Percentiles rank a stretch among this genome's conserved stretches.
These are phyloP conservation scores for Monilinia fructigena DNA, from an alignment of 2,329 filamentous ascomycete species.

Conservation along the genomic window DNA sequence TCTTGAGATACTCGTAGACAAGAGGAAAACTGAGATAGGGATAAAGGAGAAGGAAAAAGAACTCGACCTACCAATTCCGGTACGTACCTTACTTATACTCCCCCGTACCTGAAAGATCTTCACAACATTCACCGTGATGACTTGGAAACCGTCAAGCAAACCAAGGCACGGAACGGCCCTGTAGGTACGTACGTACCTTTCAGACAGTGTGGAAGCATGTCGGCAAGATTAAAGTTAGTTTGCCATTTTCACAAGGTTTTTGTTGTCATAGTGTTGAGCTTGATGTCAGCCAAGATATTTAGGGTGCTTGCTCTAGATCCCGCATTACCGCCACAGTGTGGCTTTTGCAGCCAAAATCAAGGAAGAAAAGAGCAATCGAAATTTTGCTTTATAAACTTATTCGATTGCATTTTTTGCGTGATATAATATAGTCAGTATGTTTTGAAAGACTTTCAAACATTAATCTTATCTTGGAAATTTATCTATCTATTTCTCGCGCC, in stretches of 20 bases:
- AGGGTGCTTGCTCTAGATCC: background rate
- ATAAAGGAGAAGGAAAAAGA: background rate
- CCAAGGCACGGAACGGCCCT: slow-evolving; percentile 16
- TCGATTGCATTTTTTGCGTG: background rate
- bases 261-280: background rate
- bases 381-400: background rate
- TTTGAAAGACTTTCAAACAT: too few species aligned
- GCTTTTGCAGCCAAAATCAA: background rate
- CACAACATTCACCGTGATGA: slow-evolving; percentile 3
- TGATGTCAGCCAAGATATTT: slow-evolving; percentile 22
- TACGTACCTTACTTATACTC: slow-evolving; percentile 14
- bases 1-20: slow-evolving; percentile 5
- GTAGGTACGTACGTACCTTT: too few species aligned
- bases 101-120: slow-evolving; percentile 11
- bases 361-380: background rate
- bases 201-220: slow-evolving; percentile 2
- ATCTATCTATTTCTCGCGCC: too few species aligned
- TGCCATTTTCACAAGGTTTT: background rate
- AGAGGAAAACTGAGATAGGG: background rate
- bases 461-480: too few species aligned
- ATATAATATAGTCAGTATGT: background rate
- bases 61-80: slow-evolving; percentile 9
- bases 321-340: background rate
- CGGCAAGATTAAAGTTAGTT: background rate
- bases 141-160: background rate